Evolutionary conservation across 345 rosid genomes (phyloP).

Genomic region (Heritiera fomes): DNA sequence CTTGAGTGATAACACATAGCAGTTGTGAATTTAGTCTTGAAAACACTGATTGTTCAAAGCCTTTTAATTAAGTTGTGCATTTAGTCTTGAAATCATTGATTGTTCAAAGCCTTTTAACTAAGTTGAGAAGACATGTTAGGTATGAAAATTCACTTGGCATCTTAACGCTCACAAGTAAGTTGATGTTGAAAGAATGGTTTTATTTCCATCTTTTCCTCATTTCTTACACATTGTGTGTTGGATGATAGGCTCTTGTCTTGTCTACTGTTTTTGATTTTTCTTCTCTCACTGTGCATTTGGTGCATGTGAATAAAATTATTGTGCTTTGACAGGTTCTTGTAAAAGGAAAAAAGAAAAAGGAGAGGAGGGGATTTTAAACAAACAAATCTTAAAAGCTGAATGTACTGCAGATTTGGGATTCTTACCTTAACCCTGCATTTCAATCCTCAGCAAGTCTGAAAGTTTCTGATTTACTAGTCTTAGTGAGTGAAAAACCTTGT

Average conservation of each 20-base stretch:
- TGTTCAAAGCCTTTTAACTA: not conserved
- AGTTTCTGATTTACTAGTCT: too few relatives aligned
- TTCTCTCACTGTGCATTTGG: not conserved
- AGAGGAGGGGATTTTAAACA: not conserved
- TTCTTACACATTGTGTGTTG: not conserved
- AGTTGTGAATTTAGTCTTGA: too few relatives aligned
- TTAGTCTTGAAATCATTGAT: not conserved
- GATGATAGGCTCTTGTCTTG: not conserved
- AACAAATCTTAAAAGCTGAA: too few relatives aligned
- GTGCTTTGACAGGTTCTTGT: constrained; percentile 6
- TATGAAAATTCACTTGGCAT: not conserved
- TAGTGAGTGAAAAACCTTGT: too few relatives aligned
- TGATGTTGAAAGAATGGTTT: not conserved
- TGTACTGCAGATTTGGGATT: not conserved
- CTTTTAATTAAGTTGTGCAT: not conserved
- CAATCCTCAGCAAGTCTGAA: too few relatives aligned
- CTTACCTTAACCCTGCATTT: too few relatives aligned
- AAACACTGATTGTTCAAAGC: too few relatives aligned
- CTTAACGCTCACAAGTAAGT: not conserved
- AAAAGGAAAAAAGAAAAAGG: too few relatives aligned
- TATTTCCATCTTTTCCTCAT: not conserved
- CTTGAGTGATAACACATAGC: not conserved
- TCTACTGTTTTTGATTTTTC: not conserved
- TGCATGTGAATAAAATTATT: not conserved
- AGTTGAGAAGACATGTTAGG: not conserved